These are phyloP conservation scores for Oenanthe javanica DNA, from an alignment of 140 eudicot genomes.

Conservation along the genomic window DNA sequence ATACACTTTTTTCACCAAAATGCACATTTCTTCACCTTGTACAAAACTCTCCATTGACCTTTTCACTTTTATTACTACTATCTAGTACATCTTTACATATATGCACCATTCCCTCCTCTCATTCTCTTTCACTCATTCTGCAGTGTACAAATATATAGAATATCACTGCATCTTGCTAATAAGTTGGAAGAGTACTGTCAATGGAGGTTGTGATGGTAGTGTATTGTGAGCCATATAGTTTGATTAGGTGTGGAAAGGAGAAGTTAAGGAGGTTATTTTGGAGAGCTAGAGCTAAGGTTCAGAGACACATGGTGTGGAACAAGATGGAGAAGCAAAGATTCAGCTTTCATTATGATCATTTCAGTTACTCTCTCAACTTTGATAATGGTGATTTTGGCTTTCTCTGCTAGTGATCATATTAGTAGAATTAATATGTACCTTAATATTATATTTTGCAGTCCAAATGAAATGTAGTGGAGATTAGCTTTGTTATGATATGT, in stretches of 20 bases:
- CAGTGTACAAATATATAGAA: not conserved
- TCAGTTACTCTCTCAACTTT: slow-evolving; percentile 29
- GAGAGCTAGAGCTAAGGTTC: slow-evolving; percentile 19
- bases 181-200: not conserved
- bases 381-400: slow-evolving; percentile 25
- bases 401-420: slow-evolving; percentile 1
- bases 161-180: no score
- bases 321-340: slow-evolving; percentile 5
- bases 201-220: slow-evolving; percentile 11
- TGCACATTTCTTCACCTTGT: not conserved
- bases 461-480: not conserved
- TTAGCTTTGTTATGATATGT: slow-evolving; percentile 17
- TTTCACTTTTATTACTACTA: not conserved
- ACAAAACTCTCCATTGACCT: not conserved
- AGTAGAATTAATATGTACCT: slow-evolving; percentile 10
- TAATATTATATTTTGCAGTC: slow-evolving; percentile 29
- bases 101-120: not conserved
- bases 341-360: slow-evolving; percentile 24
- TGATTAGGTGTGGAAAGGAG: slow-evolving; percentile 16
- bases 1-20: not conserved
- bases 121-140: not conserved
- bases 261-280: slow-evolving; percentile 16
- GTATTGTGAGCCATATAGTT: slow-evolving; percentile 15
- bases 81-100: not conserved
- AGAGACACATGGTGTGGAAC: slow-evolving; percentile 14